Evolutionary conservation across 2,329 filamentous ascomycete species (phyloP).

Genomic region (Verticillium longisporum): DNA sequence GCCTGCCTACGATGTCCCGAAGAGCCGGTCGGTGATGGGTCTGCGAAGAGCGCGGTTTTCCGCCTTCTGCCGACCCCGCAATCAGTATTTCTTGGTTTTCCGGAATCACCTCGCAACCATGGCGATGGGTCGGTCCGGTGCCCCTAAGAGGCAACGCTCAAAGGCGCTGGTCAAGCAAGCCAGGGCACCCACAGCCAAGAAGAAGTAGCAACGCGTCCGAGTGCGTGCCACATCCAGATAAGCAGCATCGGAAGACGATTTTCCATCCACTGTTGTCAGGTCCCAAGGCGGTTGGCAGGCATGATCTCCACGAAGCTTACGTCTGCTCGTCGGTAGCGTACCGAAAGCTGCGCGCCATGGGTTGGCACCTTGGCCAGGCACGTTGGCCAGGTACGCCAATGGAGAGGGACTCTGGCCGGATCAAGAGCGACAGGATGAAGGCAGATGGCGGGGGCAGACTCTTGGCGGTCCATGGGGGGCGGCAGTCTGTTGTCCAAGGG

Average conservation of each 20-base stretch:
- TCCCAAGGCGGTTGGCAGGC: not conserved
- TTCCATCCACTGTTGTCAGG: not conserved
- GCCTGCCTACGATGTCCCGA: not conserved
- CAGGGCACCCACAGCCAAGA: not conserved
- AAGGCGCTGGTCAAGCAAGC: not conserved
- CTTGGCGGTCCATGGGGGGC: not conserved
- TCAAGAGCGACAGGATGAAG: not conserved
- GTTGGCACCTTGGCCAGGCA: too few relatives aligned
- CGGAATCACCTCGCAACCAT: not conserved
- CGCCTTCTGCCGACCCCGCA: not conserved
- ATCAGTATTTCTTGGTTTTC: not conserved
- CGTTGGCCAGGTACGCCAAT: not conserved
- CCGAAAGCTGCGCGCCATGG: not conserved
- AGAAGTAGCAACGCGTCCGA: not conserved
- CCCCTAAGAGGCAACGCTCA: not conserved
- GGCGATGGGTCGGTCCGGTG: not conserved
- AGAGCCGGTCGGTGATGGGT: not conserved
- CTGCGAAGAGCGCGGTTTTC: not conserved
- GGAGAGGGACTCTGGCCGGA: not conserved
- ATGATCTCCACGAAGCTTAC: not conserved
- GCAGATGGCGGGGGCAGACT: too few relatives aligned
- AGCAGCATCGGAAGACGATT: not conserved
- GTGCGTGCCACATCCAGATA: not conserved
- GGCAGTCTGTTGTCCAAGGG: not conserved
- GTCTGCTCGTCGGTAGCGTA: not conserved